Evolutionary conservation across 2,329 filamentous ascomycete species (phyloP).

Genomic region (Aspergillus pseudoglaucus): DNA sequence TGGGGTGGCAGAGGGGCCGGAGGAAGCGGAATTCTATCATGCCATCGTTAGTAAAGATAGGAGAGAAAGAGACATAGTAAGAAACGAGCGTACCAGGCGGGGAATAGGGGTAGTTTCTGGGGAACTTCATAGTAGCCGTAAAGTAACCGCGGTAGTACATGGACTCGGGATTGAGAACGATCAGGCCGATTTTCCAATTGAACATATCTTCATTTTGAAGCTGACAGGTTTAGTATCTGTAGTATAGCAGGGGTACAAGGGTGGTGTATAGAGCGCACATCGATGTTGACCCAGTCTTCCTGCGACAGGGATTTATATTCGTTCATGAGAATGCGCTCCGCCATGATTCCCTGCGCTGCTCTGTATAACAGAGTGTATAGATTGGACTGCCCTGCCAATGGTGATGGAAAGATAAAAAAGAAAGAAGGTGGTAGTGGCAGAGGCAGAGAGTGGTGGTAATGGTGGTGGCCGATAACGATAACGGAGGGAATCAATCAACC

Average conservation of each 20-base stretch:
- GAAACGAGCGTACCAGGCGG: conserved; percentile 55
- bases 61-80: neutral
- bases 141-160: conserved; percentile 91
- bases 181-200: conserved; percentile 79
- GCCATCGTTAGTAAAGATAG: neutral
- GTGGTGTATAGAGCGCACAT: conserved; percentile 48
- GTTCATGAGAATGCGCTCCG: conserved; percentile 79
- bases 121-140: conserved; percentile 81
- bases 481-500: neutral
- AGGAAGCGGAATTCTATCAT: conserved; percentile 70
- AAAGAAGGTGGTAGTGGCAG: neutral
- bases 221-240: conserved; percentile 34
- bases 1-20: conserved; percentile 78
- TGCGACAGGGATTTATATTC: conserved; percentile 76
- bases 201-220: conserved; percentile 77
- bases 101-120: conserved; percentile 78
- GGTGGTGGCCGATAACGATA: neutral
- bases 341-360: conserved; percentile 33
- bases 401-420: no score
- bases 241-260: neutral
- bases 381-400: no score
- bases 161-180: conserved; percentile 88
- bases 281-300: conserved; percentile 90
- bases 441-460: neutral
- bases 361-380: neutral